Base-by-base conservation (phyloP, 176 grass and related monocot genomes). In the Phoenix dactylifera region DNA sequence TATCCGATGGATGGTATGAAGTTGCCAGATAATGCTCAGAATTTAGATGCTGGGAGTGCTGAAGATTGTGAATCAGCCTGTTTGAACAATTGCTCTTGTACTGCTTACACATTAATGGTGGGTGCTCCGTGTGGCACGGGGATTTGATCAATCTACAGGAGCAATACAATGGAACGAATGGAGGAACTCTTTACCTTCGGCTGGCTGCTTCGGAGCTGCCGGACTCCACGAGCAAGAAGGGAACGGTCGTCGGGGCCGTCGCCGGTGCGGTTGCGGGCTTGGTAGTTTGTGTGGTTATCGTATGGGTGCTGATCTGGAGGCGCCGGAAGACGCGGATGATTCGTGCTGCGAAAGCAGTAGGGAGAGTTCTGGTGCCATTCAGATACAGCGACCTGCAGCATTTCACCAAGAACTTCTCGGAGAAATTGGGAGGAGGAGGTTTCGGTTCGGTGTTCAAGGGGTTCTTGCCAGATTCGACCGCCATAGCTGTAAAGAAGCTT, bases 1-100 rank as follows among this genome's bases (percentile, higher is more conserved):
- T 84, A 76, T 35, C 2, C 55, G 4, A 79, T 90, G 74, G 0
- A 0, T 22, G 26, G 18, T 48, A 59, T 79, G 74, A 67, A 55
- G 50, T 73, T 84, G 18, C 91, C 83, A 28, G 68, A 84, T 10
- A 84, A 85, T 76, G 59, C 68, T 14, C 54, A 72, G 55, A 67
- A 24, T 55, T 28, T 80, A 18, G 28, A 50, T 12, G 76, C 25
- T 22, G 49, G 30, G 0, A 85, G 68, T 49, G 61, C 60, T 25
- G 30, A 63, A 59, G 83, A 84, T 15, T 95, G 91, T 25, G 62
- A 81, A 29, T 30, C 19, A 3, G 73, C 67, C 56, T 95, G 90
- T 74, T 70, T 89, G 67, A 44, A 44, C 9, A 44, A 44, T 44
- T 44, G 35, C 9, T 44, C 35, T 12, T 44, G 35, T 44, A 44